Evolutionary conservation across 805 yeast genomes (phyloP).

Genomic region (Saccharomycopsis sp.): DNA sequence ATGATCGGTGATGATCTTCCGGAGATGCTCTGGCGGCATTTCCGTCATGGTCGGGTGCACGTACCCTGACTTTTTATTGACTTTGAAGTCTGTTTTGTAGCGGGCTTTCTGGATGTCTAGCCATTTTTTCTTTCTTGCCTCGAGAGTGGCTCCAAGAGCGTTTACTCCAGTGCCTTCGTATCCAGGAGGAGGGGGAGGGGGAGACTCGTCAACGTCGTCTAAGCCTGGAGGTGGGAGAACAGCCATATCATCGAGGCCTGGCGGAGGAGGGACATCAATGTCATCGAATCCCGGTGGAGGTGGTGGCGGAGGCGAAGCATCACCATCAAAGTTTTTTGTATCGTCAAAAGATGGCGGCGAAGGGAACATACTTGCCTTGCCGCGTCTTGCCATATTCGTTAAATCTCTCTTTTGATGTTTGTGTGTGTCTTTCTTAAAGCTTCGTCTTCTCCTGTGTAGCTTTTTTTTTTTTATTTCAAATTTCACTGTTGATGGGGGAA

Average conservation of each 20-base stretch:
- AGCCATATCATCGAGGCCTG: constrained; percentile 27
- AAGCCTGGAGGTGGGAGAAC: constrained; percentile 26
- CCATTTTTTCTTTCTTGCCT: constrained; percentile 49
- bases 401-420: background rate
- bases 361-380: background rate
- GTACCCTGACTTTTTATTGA: constrained; percentile 33
- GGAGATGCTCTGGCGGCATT: constrained; percentile 89
- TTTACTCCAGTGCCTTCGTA: too few species aligned
- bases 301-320: constrained; percentile 25
- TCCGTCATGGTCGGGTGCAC: constrained; percentile 59
- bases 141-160: constrained; percentile 29
- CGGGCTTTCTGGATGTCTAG: constrained; percentile 50
- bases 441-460: too few species aligned
- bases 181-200: constrained; percentile 20
- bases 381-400: background rate
- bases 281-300: constrained; percentile 21
- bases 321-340: background rate
- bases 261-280: constrained; percentile 26
- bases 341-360: constrained; percentile 27
- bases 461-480: too few species aligned
- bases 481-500: too few species aligned
- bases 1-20: constrained; percentile 76
- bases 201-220: constrained; percentile 18
- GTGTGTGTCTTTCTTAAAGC: background rate
- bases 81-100: constrained; percentile 31